phyloP scores from a whole-genome alignment of 495 filamentous ascomycete genomes.

The Trichoderma reesei region DNA sequence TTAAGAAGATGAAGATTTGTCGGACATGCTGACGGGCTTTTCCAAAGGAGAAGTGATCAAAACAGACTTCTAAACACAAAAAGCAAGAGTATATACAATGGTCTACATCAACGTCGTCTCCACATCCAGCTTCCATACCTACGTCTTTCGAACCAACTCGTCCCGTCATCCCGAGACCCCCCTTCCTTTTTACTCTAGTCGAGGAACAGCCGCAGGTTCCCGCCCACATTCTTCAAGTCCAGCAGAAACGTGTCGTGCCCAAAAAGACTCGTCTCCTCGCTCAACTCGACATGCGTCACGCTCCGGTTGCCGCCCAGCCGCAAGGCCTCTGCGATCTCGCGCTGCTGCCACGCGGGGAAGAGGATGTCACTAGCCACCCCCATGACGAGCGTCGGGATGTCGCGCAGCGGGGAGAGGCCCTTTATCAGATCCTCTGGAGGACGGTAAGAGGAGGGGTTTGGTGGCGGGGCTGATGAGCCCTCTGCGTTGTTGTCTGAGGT shows the following conservation, averaged over 20 bases:
- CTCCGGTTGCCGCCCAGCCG: conserved; percentile 61
- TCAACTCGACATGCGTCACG: conserved; percentile 82
- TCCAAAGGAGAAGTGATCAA: not conserved
- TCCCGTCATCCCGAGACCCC: not conserved
- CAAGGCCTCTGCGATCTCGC: conserved; percentile 83
- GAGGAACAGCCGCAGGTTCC: conserved; percentile 69
- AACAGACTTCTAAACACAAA: not conserved
- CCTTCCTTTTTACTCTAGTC: conserved; percentile 24
- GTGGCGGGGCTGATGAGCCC: conserved; percentile 3
- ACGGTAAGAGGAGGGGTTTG: conserved; percentile 17
- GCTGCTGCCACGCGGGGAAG: conserved; percentile 97
- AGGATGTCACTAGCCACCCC: conserved; percentile 94
- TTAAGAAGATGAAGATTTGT: not conserved
- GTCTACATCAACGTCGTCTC: not conserved
- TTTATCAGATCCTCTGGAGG: conserved; percentile 69
- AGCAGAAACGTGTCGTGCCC: conserved; percentile 96
- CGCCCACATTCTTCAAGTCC: conserved; percentile 85
- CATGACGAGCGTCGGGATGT: conserved; percentile 77
- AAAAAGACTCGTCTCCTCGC: conserved; percentile 84
- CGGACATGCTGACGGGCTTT: not conserved
- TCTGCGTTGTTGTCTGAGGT: conserved; percentile 15
- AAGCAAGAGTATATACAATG: not conserved
- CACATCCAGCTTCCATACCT: not conserved
- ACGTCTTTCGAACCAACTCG: no score
- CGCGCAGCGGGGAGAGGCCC: conserved; percentile 59